phyloP scores from a whole-genome alignment of 352 stramenopile species.

The Phytophthora megakarya region DNA sequence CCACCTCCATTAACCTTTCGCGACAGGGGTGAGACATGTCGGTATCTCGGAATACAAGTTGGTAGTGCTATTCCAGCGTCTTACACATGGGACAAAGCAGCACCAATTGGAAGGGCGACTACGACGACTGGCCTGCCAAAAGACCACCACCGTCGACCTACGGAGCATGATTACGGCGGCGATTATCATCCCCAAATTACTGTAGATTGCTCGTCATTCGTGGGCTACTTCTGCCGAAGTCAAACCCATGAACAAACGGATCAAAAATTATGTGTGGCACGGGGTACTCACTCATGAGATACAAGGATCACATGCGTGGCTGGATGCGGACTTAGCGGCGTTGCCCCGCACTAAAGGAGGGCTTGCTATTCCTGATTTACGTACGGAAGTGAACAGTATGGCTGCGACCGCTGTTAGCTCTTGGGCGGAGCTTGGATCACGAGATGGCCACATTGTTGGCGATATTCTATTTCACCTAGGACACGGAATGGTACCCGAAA shows the following conservation, averaged over 20 bases:
- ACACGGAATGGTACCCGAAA: too few relatives aligned
- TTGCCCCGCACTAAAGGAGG: background rate
- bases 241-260: background rate
- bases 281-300: background rate
- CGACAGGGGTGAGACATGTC: background rate
- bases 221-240: background rate
- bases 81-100: background rate
- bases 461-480: too few relatives aligned
- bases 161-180: background rate
- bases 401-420: background rate
- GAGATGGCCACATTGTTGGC: too few relatives aligned
- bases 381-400: background rate
- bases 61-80: background rate
- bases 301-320: background rate
- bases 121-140: too few relatives aligned
- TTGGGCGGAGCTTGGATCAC: too few relatives aligned
- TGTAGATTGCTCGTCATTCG: background rate
- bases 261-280: slow-evolving; percentile 11
- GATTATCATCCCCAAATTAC: background rate
- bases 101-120: background rate
- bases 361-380: background rate
- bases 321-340: background rate
- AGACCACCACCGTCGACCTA: background rate
- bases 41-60: background rate
- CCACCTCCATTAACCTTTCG: background rate